A percentile compares a stretch with the other conserved stretches of the same genome.
These are phyloP conservation scores for Cudoniella acicularis DNA, from an alignment of 495 filamentous ascomycete genomes.

Conservation along the genomic window DNA sequence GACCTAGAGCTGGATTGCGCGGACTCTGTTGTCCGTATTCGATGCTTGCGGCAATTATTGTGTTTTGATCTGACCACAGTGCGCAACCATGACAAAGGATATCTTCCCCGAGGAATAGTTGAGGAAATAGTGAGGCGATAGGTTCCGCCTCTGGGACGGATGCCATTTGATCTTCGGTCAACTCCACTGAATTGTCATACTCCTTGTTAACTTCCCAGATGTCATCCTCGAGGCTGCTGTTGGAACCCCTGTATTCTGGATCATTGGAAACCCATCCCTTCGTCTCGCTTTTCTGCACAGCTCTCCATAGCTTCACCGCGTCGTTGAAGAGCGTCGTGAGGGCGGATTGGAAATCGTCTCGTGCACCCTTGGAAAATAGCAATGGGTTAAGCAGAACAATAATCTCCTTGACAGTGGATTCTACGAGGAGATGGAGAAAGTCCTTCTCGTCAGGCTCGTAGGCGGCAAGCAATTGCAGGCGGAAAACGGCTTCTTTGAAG, in stretches of 20 bases:
- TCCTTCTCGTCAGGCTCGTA: neutral
- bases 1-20: neutral
- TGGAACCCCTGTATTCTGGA: neutral
- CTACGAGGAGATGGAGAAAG: neutral
- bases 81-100: conserved; percentile 6
- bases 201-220: neutral
- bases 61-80: conserved; percentile 15
- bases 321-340: conserved; percentile 1
- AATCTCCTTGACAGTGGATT: conserved; percentile 3
- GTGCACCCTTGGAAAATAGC: neutral
- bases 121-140: conserved; percentile 4
- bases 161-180: neutral
- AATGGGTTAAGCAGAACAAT: neutral
- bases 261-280: conserved; percentile 2
- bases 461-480: conserved; percentile 6
- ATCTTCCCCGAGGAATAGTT: conserved; percentile 5
- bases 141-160: neutral
- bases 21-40: conserved; percentile 9
- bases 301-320: conserved; percentile 1
- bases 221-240: neutral
- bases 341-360: neutral
- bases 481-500: conserved; percentile 6
- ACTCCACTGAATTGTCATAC: neutral
- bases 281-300: conserved; percentile 3
- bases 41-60: conserved; percentile 8